Conservation (phyloP, 2,329 filamentous ascomycete genomes). For the Chrysoporthe puriensis region DNA sequence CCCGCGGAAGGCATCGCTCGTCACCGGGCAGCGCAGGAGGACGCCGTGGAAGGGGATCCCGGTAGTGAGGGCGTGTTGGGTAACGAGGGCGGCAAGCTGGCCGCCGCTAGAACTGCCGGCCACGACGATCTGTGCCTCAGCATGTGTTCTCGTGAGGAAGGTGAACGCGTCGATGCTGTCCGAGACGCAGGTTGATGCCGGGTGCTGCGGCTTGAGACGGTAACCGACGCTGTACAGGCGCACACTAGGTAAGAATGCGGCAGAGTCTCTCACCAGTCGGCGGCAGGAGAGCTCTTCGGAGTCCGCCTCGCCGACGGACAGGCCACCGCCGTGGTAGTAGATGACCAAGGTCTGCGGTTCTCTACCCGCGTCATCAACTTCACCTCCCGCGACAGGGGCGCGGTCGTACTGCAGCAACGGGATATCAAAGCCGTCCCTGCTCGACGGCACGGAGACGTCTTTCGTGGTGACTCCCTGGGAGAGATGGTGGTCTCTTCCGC, state of each 20-base stretch:
- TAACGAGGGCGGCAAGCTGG: constrained; percentile 50
- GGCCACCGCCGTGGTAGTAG: constrained; percentile 54
- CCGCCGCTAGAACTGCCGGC: constrained; percentile 53
- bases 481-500: constrained; percentile 43
- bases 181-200: constrained; percentile 44
- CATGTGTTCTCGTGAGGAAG: constrained; percentile 28
- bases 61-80: constrained; percentile 37
- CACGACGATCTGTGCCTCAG: constrained; percentile 38
- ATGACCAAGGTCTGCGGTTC: constrained; percentile 39
- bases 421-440: constrained; percentile 39
- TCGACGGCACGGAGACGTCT: constrained; percentile 39
- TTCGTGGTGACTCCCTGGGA: constrained; percentile 38
- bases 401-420: constrained; percentile 43
- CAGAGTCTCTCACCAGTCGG: constrained; percentile 40
- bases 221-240: constrained; percentile 51
- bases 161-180: constrained; percentile 47
- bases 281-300: constrained; percentile 54
- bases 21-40: constrained; percentile 53
- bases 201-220: constrained; percentile 46
- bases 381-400: neutral
- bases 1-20: constrained; percentile 46
- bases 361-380: neutral
- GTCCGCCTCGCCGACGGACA: constrained; percentile 52
- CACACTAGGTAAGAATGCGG: constrained; percentile 31
- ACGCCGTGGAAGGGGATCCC: constrained; percentile 42